Conservation (phyloP, 345 rosid species). For the Citrus medica region DNA sequence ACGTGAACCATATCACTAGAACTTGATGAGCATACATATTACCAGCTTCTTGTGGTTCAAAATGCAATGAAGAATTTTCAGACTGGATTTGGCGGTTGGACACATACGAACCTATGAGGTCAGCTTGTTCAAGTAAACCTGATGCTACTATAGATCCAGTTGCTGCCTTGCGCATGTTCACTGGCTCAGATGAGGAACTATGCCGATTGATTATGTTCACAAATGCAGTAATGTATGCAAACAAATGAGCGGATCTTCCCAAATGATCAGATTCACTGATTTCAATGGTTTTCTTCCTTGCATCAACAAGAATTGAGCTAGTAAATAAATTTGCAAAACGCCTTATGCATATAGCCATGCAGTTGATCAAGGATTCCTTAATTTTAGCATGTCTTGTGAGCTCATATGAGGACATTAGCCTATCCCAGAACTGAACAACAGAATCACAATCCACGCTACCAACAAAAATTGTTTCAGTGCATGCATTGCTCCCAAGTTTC, state of each 20-base stretch:
- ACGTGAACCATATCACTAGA: constrained; percentile 69
- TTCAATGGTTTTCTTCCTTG: constrained; percentile 15
- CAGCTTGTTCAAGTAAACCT: constrained; percentile 81
- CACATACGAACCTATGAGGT: constrained; percentile 50
- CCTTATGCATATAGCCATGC: constrained; percentile 81
- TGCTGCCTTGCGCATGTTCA: constrained; percentile 75
- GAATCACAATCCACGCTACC: constrained; percentile 58
- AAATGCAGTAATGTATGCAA: constrained; percentile 49
- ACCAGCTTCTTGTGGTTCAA: constrained; percentile 34
- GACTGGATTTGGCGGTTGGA: constrained; percentile 28
- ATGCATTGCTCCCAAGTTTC: constrained; percentile 24
- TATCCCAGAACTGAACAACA: constrained; percentile 61
- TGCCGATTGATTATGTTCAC: constrained; percentile 57
- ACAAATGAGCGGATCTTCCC: constrained; percentile 34
- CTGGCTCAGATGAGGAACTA: constrained; percentile 75
- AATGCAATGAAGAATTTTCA: constrained; percentile 19
- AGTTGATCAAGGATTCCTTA: constrained; percentile 65
- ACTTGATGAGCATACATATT: constrained; percentile 50
- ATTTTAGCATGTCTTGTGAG: constrained; percentile 58
- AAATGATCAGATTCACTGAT: constrained; percentile 20
- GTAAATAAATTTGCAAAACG: constrained; percentile 38
- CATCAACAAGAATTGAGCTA: constrained; percentile 23
- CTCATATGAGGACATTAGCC: constrained; percentile 49
- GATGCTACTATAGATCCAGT: constrained; percentile 85
- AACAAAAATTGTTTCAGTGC: constrained; percentile 37